Percentiles rank a stretch among this genome's conserved stretches.
Conservation (phyloP, 2,329 filamentous ascomycete genomes). For the Claviceps pazoutovae region DNA sequence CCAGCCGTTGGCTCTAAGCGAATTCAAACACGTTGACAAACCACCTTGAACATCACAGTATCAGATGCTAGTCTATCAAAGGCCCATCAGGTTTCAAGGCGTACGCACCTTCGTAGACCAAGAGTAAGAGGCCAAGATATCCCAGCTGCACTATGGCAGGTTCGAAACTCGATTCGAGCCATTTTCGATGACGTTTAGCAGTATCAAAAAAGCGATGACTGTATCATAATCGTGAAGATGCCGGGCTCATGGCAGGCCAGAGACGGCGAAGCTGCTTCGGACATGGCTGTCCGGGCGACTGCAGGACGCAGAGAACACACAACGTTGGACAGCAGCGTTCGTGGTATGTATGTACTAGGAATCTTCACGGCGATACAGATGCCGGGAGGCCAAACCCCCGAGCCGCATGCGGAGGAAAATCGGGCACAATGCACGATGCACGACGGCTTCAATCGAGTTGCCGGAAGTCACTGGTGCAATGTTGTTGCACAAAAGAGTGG, state of each 20-base stretch:
- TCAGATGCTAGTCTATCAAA: neutral
- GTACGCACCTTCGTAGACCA: slow-evolving; percentile 53
- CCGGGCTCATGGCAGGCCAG: slow-evolving; percentile 48
- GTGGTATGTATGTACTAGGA: neutral
- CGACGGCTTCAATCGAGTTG: too few species aligned
- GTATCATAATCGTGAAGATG: slow-evolving; percentile 44
- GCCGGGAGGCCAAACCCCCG: neutral
- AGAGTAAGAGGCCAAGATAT: slow-evolving; percentile 56
- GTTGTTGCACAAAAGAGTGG: too few species aligned
- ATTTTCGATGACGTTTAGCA: slow-evolving; percentile 42
- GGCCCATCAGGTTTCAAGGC: too few species aligned
- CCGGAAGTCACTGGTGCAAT: too few species aligned
- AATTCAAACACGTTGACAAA: slow-evolving; percentile 23
- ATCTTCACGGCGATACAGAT: neutral
- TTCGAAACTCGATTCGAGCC: slow-evolving; percentile 39
- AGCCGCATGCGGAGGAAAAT: neutral
- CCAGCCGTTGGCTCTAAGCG: slow-evolving; percentile 42
- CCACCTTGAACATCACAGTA: slow-evolving; percentile 30
- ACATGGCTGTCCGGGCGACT: neutral
- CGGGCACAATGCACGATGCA: too few species aligned
- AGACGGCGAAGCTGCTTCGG: neutral
- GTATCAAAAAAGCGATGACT: slow-evolving; percentile 49
- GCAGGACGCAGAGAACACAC: neutral
- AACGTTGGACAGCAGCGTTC: neutral
- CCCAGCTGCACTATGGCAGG: slow-evolving; percentile 48